phyloP scores from a whole-genome alignment of 148 eudicot genomes.

The Vaccinium darrowii region DNA sequence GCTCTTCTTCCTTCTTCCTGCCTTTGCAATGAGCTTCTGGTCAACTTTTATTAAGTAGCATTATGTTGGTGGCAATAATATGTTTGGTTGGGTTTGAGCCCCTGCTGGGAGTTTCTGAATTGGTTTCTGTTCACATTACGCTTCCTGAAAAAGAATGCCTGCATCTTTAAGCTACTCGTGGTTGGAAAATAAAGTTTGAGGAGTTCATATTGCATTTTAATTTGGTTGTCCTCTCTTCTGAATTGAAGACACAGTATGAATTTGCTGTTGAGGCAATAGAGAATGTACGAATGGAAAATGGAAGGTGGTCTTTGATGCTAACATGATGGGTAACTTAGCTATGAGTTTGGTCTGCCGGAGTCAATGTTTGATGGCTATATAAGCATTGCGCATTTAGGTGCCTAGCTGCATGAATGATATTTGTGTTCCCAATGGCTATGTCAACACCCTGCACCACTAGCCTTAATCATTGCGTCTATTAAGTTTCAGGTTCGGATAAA shows the following conservation, averaged over 20 bases:
- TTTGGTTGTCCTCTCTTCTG: conserved; percentile 5
- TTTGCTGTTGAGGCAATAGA: conserved; percentile 15
- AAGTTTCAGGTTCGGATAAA: neutral
- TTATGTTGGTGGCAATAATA: neutral
- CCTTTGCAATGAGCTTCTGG: conserved; percentile 34
- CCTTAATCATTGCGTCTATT: neutral
- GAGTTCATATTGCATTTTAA: conserved; percentile 6
- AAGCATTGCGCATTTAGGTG: conserved; percentile 11
- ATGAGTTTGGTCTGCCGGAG: neutral
- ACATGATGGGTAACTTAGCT: neutral
- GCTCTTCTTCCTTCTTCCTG: conserved; percentile 31
- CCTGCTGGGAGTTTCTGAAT: conserved; percentile 12
- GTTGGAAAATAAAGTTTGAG: conserved; percentile 3
- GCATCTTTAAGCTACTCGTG: conserved; percentile 6
- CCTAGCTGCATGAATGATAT: conserved; percentile 10
- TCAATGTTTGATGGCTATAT: neutral
- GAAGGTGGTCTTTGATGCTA: neutral
- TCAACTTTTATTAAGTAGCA: conserved; percentile 1
- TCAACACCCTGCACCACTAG: neutral
- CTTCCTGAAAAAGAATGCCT: neutral
- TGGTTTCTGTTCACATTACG: neutral
- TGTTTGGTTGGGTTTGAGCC: conserved; percentile 12
- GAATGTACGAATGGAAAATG: neutral
- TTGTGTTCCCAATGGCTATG: neutral
- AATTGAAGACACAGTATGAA: neutral